Base-by-base conservation (phyloP, 495 filamentous ascomycete species). In the Penicillium robsamsonii region DNA sequence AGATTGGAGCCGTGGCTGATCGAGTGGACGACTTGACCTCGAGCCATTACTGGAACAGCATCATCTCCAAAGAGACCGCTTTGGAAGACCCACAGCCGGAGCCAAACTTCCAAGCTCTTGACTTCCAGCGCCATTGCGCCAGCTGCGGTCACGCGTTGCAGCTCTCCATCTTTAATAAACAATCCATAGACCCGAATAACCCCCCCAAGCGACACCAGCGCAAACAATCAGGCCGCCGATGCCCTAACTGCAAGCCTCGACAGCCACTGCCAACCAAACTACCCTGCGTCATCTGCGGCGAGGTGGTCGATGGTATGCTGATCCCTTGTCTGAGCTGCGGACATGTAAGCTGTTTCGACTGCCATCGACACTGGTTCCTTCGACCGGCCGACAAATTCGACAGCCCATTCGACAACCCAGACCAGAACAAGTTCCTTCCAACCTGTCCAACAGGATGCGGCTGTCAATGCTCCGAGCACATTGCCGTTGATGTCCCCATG, bases 251-350 rank as follows among this genome's bases (percentile, higher is more conserved):
- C 64, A 68, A 70, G 7, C 66, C 69, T 7, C 72, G 70, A 18
- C 72, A 76, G 25, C 64, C 70, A n/a, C 58, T 73, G 5, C 71
- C 73, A 10, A 64, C 68, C 27, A 71, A 70, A 51, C 60, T 75
- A 4, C 69, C 70, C 49, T 82, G 79, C 57, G 64, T 76, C 11
- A 75, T 81, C 25, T 82, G 79, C 58, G 64, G 70, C 15, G 74
- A 78, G 57, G 67, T 71, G 4, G 67, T 79, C 8, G 69, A 73
- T 55, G 79, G 77, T 30, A 79, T 81, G 66, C 62, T 79, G 31
- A 71, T 78, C 1, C 79, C 79, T 10, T 82, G 79, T 59, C 70
- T 81, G 8, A 72, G 68, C 41, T 82, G 79, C 55, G 79, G 79
- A 27, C 79, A 82, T 56, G 77, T 79, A 12, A 68, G 77, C 62